Conservation (phyloP, 768 basidiomycete genomes). For the Pisolithus sp. region DNA sequence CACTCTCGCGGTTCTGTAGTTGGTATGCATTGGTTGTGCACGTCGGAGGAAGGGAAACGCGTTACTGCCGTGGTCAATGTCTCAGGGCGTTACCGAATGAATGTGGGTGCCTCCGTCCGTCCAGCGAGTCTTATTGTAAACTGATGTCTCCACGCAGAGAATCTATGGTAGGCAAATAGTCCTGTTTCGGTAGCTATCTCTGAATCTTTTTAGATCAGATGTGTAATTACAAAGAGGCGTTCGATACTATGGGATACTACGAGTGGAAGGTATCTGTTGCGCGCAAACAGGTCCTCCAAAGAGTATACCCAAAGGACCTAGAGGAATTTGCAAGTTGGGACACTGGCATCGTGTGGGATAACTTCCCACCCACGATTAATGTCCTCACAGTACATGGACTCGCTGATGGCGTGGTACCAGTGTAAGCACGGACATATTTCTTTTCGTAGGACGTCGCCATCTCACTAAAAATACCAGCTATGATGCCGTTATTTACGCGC, state of each 20-base stretch:
- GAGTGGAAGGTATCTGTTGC: slow-evolving; percentile 64
- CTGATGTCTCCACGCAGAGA: slow-evolving; percentile 12
- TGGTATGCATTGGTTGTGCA: slow-evolving; percentile 63
- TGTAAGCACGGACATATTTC: slow-evolving; percentile 38
- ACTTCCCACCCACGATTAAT: slow-evolving; percentile 56
- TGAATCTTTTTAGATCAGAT: slow-evolving; percentile 13
- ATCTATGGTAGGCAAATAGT: slow-evolving; percentile 21
- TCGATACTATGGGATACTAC: slow-evolving; percentile 53
- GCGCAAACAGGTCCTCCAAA: slow-evolving; percentile 46
- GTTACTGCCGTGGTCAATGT: slow-evolving; percentile 66
- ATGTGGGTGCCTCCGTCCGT: slow-evolving; percentile 39
- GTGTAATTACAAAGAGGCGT: slow-evolving; percentile 40
- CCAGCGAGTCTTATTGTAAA: background rate
- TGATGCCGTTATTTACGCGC: slow-evolving; percentile 66
- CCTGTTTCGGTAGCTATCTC: background rate
- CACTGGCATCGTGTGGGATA: slow-evolving; percentile 58
- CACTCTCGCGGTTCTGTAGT: slow-evolving; percentile 77
- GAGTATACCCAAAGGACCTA: slow-evolving; percentile 53
- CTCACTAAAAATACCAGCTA: slow-evolving; percentile 37
- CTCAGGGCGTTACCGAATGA: slow-evolving; percentile 75
- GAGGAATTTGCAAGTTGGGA: slow-evolving; percentile 60
- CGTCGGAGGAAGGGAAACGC: slow-evolving; percentile 47
- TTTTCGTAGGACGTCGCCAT: background rate
- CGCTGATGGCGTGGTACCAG: slow-evolving; percentile 58
- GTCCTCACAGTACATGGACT: slow-evolving; percentile 80